Percentiles rank a stretch among this genome's conserved stretches.
Evolutionary conservation across 257 asterid genomes (phyloP).

Genomic region (Leptodermis oblonga): DNA sequence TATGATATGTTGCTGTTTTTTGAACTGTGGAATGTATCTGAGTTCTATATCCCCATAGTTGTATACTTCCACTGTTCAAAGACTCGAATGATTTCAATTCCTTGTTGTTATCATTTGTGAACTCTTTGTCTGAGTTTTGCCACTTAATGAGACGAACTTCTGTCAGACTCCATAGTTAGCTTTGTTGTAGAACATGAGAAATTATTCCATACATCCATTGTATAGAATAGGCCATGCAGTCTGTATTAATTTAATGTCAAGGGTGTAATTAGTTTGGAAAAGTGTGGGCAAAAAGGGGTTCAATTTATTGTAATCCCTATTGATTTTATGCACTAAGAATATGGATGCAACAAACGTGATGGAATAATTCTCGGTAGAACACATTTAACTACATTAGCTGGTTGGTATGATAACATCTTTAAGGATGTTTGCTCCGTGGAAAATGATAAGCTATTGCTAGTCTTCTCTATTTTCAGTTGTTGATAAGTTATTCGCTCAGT

Average conservation of each 20-base stretch:
- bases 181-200: neutral
- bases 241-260: no score
- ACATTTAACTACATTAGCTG: neutral
- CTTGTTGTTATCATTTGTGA: neutral
- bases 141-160: neutral
- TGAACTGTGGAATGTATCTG: neutral
- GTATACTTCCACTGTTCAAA: neutral
- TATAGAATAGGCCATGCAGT: no score
- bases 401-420: neutral
- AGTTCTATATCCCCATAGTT: neutral
- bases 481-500: neutral
- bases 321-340: no score
- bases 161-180: neutral
- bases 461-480: no score
- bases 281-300: no score
- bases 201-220: no score
- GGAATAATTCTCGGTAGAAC: no score
- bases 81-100: neutral
- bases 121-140: neutral
- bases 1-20: neutral
- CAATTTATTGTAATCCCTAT: no score
- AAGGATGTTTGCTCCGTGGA: neutral
- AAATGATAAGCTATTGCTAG: neutral
- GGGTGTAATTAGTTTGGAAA: no score
- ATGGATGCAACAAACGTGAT: no score